These are phyloP conservation scores for Aspergillus puulaauensis DNA, from an alignment of 2,329 filamentous ascomycete species.

Conservation along the genomic window DNA sequence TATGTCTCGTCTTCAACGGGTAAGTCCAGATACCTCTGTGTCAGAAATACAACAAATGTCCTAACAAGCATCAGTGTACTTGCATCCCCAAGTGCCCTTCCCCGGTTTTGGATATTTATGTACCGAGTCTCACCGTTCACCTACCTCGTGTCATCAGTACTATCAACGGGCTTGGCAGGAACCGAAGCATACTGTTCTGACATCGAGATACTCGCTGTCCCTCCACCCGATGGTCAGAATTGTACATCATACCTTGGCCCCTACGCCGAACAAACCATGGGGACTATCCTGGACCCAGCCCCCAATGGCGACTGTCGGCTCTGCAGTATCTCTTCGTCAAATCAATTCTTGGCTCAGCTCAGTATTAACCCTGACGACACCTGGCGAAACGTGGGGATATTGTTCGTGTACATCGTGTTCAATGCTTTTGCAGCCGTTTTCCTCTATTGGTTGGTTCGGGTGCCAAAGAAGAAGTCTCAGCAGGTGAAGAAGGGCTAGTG, in stretches of 20 bases:
- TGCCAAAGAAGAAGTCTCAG: constrained; percentile 48
- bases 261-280: constrained; percentile 54
- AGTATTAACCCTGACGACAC: constrained; percentile 43
- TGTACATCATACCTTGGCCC: constrained; percentile 62
- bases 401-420: constrained; percentile 55
- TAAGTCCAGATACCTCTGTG: constrained; percentile 13
- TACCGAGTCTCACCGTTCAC: constrained; percentile 67
- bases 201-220: constrained; percentile 34
- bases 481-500: constrained; percentile 40
- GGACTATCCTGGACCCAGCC: constrained; percentile 63
- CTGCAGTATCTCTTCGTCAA: constrained; percentile 35
- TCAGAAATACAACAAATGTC: not conserved
- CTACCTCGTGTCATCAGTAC: constrained; percentile 52
- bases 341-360: constrained; percentile 53
- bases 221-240: constrained; percentile 59
- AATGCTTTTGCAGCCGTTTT: constrained; percentile 51
- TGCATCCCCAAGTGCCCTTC: constrained; percentile 57
- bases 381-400: constrained; percentile 58
- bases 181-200: constrained; percentile 31
- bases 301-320: constrained; percentile 60
- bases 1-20: constrained; percentile 59
- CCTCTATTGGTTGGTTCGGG: constrained; percentile 56
- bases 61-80: constrained; percentile 52
- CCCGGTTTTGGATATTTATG: constrained; percentile 78
- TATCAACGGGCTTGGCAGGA: constrained; percentile 34